A percentile compares a stretch with the other conserved stretches of the same genome.
These are phyloP conservation scores for Coprinopsis strossmayeri DNA, from an alignment of 768 basidiomycete species.

Conservation along the genomic window DNA sequence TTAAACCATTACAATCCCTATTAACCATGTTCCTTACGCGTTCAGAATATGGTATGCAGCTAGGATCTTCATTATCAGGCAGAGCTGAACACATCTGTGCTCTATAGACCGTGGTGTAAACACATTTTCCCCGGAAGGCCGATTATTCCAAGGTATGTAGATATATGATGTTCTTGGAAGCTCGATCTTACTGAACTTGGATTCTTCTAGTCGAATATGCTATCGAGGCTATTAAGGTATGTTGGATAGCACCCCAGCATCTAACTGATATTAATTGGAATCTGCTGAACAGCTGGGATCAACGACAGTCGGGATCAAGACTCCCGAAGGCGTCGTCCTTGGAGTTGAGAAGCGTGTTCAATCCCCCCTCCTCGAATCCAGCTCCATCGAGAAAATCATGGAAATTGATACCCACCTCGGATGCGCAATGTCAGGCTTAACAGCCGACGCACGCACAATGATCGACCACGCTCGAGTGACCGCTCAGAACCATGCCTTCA, in stretches of 20 bases:
- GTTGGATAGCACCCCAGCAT: constrained; percentile 2
- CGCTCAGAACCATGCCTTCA: constrained; percentile 91
- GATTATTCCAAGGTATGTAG: constrained; percentile 88
- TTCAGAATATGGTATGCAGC: constrained; percentile 72
- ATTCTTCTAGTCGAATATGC: constrained; percentile 93
- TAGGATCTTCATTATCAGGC: neutral
- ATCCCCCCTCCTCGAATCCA: constrained; percentile 90
- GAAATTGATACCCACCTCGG: constrained; percentile 96
- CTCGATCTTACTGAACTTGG: constrained; percentile 14
- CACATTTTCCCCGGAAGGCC: constrained; percentile 98
- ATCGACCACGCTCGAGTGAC: constrained; percentile 99
- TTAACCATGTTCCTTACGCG: constrained; percentile 83
- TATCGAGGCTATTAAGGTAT: constrained; percentile 96
- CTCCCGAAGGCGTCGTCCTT: constrained; percentile 84
- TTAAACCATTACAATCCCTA: constrained; percentile 14
- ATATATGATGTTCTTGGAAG: constrained; percentile 1
- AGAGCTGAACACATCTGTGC: neutral
- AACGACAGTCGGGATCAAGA: constrained; percentile 93
- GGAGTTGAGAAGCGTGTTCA: constrained; percentile 99
- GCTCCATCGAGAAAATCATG: constrained; percentile 99
- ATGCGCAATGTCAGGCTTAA: constrained; percentile 96
- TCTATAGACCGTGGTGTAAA: constrained; percentile 89
- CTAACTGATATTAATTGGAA: neutral
- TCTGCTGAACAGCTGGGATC: constrained; percentile 81
- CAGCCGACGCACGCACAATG: constrained; percentile 98